Evolutionary conservation across 176 grass and related monocot genomes (phyloP).

Genomic region (Bonia amplexicaulis): DNA sequence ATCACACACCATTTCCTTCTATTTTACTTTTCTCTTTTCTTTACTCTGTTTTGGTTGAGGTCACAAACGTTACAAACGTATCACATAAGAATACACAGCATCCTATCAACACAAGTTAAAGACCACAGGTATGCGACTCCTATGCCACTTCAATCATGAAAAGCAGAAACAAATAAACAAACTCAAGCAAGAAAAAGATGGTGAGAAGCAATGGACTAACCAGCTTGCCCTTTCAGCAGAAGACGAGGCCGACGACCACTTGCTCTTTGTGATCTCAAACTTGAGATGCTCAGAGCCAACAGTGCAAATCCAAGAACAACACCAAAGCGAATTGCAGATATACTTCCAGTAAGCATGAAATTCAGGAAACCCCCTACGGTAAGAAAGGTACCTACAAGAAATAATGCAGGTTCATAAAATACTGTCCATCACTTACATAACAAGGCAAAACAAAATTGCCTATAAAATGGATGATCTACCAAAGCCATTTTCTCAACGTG

Average conservation of each 20-base stretch:
- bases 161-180: not conserved
- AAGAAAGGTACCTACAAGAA: slow-evolving; percentile 75
- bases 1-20: not conserved
- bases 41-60: not conserved
- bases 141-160: not conserved
- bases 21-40: not conserved
- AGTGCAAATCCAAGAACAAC: slow-evolving; percentile 75
- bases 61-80: not conserved
- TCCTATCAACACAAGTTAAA: not conserved
- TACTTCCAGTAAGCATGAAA: slow-evolving; percentile 92
- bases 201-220: slow-evolving; percentile 52
- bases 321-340: slow-evolving; percentile 83
- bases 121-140: not conserved
- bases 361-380: slow-evolving; percentile 62
- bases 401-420: slow-evolving; percentile 2
- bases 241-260: slow-evolving; percentile 44
- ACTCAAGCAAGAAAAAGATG: not conserved
- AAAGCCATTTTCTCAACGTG: not conserved
- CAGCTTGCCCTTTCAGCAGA: slow-evolving; percentile 78
- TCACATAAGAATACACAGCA: not conserved
- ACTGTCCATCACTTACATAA: not conserved
- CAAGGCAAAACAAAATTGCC: not conserved
- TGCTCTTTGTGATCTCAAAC: slow-evolving; percentile 64
- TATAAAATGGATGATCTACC: not conserved
- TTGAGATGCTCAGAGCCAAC: slow-evolving; percentile 64